Percentiles rank a stretch among this genome's conserved stretches.
phyloP scores from a whole-genome alignment of 176 grass and related monocot species.

The Urochloa ruziziensis region DNA sequence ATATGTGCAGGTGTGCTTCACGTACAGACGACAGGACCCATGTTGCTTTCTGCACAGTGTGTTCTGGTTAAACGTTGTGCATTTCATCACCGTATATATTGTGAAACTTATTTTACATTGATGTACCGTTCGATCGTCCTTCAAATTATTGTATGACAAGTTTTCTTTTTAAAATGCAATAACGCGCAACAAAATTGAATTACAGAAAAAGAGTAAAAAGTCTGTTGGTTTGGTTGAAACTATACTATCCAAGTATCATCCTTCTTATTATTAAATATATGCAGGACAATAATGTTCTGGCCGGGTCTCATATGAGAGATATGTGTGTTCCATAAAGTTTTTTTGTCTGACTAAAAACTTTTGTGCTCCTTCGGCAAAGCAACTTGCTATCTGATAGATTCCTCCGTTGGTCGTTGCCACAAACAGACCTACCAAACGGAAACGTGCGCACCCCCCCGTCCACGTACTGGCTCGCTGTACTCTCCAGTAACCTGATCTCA shows the following conservation, averaged over 20 bases:
- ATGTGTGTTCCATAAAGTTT: background rate
- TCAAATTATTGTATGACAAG: background rate
- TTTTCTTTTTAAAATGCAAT: background rate
- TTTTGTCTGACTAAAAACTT: background rate
- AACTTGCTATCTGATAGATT: background rate
- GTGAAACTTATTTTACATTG: background rate
- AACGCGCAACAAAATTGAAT: background rate
- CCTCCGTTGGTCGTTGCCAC: background rate
- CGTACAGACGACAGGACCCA: too few species aligned
- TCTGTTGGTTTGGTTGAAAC: background rate
- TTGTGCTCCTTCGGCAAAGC: background rate
- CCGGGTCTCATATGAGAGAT: background rate
- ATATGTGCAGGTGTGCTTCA: background rate
- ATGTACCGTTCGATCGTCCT: background rate
- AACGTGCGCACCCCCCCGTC: conserved; percentile 16
- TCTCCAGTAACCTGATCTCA: background rate
- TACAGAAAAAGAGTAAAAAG: background rate
- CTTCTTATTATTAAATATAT: too few species aligned
- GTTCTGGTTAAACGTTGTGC: background rate
- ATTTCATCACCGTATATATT: background rate
- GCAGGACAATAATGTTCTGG: too few species aligned
- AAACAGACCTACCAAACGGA: background rate
- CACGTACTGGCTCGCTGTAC: background rate
- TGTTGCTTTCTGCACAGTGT: too few species aligned
- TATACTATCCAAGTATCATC: background rate